phyloP scores from a whole-genome alignment of 306 rosid genomes.

The Vachellia pachyceras region DNA sequence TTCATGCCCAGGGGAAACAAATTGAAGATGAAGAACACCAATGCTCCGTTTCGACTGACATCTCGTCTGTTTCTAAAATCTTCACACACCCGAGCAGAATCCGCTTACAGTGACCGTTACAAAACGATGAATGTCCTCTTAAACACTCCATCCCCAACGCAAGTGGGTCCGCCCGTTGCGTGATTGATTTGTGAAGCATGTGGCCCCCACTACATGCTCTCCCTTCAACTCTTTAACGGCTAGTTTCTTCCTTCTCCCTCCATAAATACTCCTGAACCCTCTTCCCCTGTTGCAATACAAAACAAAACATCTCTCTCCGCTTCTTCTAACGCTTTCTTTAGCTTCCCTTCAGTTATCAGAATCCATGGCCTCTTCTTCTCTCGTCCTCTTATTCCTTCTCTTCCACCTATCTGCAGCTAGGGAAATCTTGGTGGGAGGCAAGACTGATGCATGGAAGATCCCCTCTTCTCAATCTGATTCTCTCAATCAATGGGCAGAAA shows the following conservation, averaged over 20 bases:
- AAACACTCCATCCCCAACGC: background rate
- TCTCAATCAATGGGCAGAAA: constrained; percentile 78
- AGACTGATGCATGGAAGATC: constrained; percentile 62
- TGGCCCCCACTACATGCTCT: constrained; percentile 39
- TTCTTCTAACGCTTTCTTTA: background rate
- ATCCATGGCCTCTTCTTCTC: constrained; percentile 55
- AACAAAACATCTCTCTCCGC: background rate
- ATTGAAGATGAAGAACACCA: background rate
- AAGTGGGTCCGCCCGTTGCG: background rate
- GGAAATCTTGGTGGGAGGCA: constrained; percentile 75
- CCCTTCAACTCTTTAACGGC: constrained; percentile 61
- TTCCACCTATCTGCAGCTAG: constrained; percentile 53
- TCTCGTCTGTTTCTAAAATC: constrained; percentile 10
- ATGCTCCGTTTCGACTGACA: background rate
- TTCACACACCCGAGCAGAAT: background rate
- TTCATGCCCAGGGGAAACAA: no score
- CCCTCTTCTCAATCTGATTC: constrained; percentile 69
- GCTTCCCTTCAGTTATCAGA: background rate
- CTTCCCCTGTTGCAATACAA: background rate
- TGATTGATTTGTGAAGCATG: background rate
- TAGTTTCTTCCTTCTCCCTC: constrained; percentile 42
- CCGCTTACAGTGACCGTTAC: constrained; percentile 5
- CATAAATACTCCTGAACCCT: constrained; percentile 47
- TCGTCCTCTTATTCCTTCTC: constrained; percentile 40
- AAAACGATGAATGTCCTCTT: background rate